Evolutionary conservation across 1,284 basidiomycete genomes (phyloP).

Genomic region (Fomitiporia mediterranea): DNA sequence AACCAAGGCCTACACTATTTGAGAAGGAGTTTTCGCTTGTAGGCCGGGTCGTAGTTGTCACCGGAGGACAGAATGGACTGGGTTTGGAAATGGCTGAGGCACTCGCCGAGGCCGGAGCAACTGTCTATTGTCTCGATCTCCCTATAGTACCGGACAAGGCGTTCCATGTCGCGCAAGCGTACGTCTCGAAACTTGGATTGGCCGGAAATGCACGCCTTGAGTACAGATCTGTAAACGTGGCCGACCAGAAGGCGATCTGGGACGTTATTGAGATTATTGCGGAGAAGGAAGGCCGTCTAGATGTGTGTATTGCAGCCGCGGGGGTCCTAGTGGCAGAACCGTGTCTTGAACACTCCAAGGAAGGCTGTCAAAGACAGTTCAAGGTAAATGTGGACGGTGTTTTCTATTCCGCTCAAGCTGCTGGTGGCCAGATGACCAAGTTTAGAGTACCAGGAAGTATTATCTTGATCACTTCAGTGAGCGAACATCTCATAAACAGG

Average conservation of each 20-base stretch:
- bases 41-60: conserved; percentile 71
- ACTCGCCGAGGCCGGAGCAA: conserved; percentile 73
- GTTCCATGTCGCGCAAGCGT: conserved; percentile 54
- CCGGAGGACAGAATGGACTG: conserved; percentile 76
- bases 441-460: conserved; percentile 74
- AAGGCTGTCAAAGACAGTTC: conserved; percentile 64
- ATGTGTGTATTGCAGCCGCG: conserved; percentile 73
- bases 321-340: conserved; percentile 64
- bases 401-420: conserved; percentile 74
- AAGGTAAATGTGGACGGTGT: conserved; percentile 76
- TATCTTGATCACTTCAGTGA: conserved; percentile 70
- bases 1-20: conserved; percentile 48
- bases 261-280: conserved; percentile 55
- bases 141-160: conserved; percentile 60
- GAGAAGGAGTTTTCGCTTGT: conserved; percentile 65
- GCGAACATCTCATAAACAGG: conserved; percentile 61
- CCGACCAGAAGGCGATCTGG: conserved; percentile 57
- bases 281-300: conserved; percentile 59
- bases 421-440: conserved; percentile 68
- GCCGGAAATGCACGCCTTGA: conserved; percentile 46
- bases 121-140: conserved; percentile 75
- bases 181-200: conserved; percentile 42
- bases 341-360: conserved; percentile 65
- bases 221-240: conserved; percentile 63
- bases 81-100: conserved; percentile 81